Evolutionary conservation across 768 basidiomycete genomes (phyloP).

Genomic region (Rhodotorula taiwanensis): DNA sequence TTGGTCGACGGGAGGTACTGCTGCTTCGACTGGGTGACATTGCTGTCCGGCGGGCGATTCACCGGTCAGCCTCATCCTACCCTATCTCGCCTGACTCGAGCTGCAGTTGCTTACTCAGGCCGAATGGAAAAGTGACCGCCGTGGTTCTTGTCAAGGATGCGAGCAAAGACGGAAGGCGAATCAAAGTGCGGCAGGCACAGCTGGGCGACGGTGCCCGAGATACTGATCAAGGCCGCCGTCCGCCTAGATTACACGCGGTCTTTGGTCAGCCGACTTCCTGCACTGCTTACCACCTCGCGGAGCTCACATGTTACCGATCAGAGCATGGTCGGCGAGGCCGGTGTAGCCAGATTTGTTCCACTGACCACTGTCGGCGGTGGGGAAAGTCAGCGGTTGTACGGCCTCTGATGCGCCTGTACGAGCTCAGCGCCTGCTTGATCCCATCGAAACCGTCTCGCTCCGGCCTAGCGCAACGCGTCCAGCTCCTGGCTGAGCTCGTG

Average conservation of each 20-base stretch:
- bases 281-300: too few relatives aligned
- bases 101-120: constrained; percentile 1
- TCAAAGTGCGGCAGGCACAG: constrained; percentile 38
- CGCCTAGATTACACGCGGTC: constrained; percentile 1
- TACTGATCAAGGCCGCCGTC: constrained; percentile 29
- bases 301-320: constrained; percentile 30
- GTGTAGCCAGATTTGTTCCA: too few relatives aligned
- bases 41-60: background rate
- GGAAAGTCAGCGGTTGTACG: background rate
- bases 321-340: constrained; percentile 12
- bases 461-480: too few relatives aligned
- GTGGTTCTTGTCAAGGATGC: constrained; percentile 41
- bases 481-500: too few relatives aligned
- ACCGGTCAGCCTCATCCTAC: too few relatives aligned
- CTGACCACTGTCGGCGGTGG: too few relatives aligned
- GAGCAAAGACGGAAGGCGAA: constrained; percentile 33
- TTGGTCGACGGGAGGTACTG: constrained; percentile 34
- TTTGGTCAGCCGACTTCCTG: background rate
- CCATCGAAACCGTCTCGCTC: too few relatives aligned
- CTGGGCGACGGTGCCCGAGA: constrained; percentile 30
- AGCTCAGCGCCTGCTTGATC: too few relatives aligned
- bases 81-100: too few relatives aligned
- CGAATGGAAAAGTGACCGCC: constrained; percentile 40
- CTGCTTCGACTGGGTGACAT: constrained; percentile 34
- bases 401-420: too few relatives aligned